Evolutionary conservation across 257 asterid genomes (phyloP).

Genomic region (Agastache rugosa): DNA sequence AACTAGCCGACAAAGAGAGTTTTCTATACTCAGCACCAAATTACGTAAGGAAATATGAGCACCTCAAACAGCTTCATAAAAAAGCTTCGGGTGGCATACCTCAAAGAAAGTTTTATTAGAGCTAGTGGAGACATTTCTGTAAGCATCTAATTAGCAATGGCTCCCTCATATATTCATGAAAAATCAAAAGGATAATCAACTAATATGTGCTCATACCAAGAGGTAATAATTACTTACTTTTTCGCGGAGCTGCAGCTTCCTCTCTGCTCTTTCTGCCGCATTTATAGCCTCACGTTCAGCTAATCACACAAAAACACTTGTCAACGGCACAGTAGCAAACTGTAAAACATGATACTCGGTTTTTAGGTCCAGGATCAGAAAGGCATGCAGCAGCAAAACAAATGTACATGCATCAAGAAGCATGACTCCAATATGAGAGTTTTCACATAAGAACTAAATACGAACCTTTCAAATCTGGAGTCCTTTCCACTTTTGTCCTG

Average conservation of each 20-base stretch:
- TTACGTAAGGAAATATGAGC: not conserved
- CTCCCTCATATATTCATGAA: constrained; percentile 11
- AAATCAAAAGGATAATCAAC: constrained; percentile 1
- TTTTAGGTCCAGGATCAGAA: not conserved
- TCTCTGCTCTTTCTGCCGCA: constrained; percentile 90
- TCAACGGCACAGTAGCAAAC: constrained; percentile 24
- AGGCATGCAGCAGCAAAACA: not conserved
- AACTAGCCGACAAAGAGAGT: not conserved
- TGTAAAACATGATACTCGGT: constrained; percentile 9
- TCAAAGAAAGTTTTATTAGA: not conserved
- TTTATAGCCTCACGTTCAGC: constrained; percentile 94
- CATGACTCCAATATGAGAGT: not conserved
- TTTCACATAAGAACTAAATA: constrained; percentile 1
- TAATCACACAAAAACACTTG: constrained; percentile 39
- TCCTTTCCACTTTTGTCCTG: constrained; percentile 95
- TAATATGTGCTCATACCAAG: constrained; percentile 24
- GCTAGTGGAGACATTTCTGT: not conserved
- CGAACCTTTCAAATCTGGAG: constrained; percentile 88
- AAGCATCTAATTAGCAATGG: constrained; percentile 15
- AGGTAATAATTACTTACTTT: constrained; percentile 59
- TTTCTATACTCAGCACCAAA: not conserved
- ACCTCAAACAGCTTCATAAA: not conserved
- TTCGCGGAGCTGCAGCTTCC: constrained; percentile 85
- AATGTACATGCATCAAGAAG: not conserved
- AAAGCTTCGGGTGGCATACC: not conserved